These are phyloP conservation scores for Gilbertella persicaria DNA, from an alignment of 371 early-diverging fungal genomes.

Conservation along the genomic window DNA sequence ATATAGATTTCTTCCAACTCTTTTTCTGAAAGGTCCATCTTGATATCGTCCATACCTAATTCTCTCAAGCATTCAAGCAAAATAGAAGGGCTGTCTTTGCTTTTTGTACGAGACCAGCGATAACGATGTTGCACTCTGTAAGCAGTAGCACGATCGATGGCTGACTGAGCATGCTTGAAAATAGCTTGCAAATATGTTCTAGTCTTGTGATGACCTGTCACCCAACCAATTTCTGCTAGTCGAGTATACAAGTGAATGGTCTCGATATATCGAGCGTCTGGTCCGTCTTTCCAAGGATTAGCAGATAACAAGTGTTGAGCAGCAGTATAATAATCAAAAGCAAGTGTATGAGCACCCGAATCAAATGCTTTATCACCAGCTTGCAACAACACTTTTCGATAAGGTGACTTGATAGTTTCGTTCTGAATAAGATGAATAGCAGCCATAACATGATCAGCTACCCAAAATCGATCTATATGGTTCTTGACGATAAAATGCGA, in stretches of 20 bases:
- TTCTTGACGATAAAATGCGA: conserved; percentile 37
- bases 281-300: conserved; percentile 44
- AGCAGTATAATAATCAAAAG: conserved; percentile 39
- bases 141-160: conserved; percentile 49
- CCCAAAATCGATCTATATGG: conserved; percentile 45
- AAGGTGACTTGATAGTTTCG: conserved; percentile 26
- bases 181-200: conserved; percentile 29
- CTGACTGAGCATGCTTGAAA: conserved; percentile 35
- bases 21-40: conserved; percentile 23
- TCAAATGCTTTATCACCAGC: conserved; percentile 49
- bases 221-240: conserved; percentile 47
- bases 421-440: conserved; percentile 83
- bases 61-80: conserved; percentile 43
- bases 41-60: conserved; percentile 38
- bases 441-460: conserved; percentile 75
- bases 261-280: conserved; percentile 39
- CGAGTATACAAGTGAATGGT: conserved; percentile 47
- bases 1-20: conserved; percentile 31
- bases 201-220: conserved; percentile 37
- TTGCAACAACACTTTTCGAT: conserved; percentile 33
- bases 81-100: conserved; percentile 32
- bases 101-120: conserved; percentile 35
- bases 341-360: conserved; percentile 45
- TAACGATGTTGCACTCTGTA: conserved; percentile 45
- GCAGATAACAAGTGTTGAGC: conserved; percentile 30